These are phyloP conservation scores for Sporobolomyces roseus DNA, from an alignment of 768 basidiomycete species.

Conservation along the genomic window DNA sequence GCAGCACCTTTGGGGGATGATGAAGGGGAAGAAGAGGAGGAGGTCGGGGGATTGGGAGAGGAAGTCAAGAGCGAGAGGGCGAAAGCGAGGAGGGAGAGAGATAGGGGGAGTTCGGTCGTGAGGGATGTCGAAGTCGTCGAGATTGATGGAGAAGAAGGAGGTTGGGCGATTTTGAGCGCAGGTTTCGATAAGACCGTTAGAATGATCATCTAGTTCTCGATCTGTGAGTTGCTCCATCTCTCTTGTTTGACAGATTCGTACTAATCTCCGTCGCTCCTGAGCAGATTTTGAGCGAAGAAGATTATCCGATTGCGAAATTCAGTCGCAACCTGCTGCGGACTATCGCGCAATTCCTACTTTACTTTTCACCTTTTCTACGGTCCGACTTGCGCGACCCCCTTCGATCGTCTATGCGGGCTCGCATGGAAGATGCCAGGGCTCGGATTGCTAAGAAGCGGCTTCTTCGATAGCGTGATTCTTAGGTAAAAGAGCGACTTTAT, in stretches of 20 bases:
- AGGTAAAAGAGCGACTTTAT: not conserved
- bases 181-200: conserved; percentile 45
- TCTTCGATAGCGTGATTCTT: conserved; percentile 1
- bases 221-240: not conserved
- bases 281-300: no score
- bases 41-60: not conserved
- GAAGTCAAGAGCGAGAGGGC: conserved; percentile 32
- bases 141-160: not conserved
- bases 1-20: conserved; percentile 36
- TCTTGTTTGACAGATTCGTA: no score
- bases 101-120: conserved; percentile 41
- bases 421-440: no score
- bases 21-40: conserved; percentile 8
- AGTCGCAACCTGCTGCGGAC: no score
- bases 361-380: not conserved
- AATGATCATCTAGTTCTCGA: conserved; percentile 10
- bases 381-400: not conserved
- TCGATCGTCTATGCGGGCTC: no score
- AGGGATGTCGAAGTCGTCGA: conserved; percentile 32
- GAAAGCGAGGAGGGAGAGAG: conserved; percentile 36
- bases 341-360: no score
- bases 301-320: no score
- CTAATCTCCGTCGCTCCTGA: no score
- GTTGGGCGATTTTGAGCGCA: conserved; percentile 18
- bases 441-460: no score